Evolutionary conservation across 139 green algal species (phyloP).

Genomic region (Chlamydomonas sphaeroides): DNA sequence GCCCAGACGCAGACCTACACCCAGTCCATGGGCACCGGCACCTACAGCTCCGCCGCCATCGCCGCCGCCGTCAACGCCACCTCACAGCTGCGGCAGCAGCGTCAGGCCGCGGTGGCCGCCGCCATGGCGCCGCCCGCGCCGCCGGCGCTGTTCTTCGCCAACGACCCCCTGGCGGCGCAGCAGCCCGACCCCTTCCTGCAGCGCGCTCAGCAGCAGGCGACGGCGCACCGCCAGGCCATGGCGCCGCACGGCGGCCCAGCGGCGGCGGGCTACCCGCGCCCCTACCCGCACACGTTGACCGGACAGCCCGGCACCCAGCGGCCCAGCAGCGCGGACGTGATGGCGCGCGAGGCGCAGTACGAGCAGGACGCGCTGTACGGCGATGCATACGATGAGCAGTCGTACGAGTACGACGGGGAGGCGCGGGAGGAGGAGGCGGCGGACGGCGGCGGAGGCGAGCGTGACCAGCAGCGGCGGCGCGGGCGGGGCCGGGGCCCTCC

Average conservation of each 20-base stretch:
- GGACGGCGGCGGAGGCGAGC: not conserved
- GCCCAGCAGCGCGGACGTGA: not conserved
- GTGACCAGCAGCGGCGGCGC: not conserved
- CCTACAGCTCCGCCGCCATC: no score
- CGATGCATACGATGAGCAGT: not conserved
- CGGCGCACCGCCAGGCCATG: not conserved
- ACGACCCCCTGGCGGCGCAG: slow-evolving; percentile 33
- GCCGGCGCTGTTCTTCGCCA: slow-evolving; percentile 30
- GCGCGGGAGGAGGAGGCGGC: not conserved
- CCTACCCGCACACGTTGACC: not conserved
- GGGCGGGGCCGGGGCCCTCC: not conserved
- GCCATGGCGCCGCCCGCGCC: not conserved
- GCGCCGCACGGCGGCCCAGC: not conserved
- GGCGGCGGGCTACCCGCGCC: not conserved
- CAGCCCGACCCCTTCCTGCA: slow-evolving; percentile 34
- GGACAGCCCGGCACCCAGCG: no score
- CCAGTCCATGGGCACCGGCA: no score
- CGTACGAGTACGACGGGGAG: not conserved
- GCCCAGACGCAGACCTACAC: no score
- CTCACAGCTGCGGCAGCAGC: slow-evolving; percentile 7
- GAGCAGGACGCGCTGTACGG: not conserved
- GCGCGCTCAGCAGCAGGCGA: slow-evolving; percentile 3
- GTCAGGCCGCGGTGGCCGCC: not conserved
- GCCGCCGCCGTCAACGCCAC: not conserved
- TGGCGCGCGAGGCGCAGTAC: not conserved